A percentile compares a stretch with the other conserved stretches of the same genome.
Evolutionary conservation across 106 monocot genomes (phyloP).

Genomic region (Dioscorea zingiberensis): DNA sequence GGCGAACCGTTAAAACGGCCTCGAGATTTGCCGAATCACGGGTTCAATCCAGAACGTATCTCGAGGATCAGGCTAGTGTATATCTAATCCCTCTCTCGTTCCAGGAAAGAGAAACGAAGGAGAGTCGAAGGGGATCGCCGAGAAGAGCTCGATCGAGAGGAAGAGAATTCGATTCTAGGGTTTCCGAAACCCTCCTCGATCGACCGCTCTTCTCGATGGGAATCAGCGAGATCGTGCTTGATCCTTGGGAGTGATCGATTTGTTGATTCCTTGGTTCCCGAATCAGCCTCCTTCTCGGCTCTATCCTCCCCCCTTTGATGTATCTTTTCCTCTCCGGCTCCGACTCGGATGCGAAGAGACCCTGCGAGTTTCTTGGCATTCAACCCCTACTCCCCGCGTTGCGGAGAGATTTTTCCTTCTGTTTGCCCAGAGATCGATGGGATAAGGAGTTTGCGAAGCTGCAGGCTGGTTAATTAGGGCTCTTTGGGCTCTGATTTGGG

Average conservation of each 20-base stretch:
- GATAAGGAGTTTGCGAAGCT: slow-evolving; percentile 54
- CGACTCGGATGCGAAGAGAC: slow-evolving; percentile 29
- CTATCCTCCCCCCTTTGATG: slow-evolving; percentile 17
- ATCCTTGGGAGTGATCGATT: slow-evolving; percentile 2
- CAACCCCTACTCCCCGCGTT: neutral
- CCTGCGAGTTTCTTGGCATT: slow-evolving; percentile 14
- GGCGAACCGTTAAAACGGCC: too few species aligned
- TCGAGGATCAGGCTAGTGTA: too few species aligned
- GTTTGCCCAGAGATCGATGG: slow-evolving; percentile 40
- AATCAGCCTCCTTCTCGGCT: neutral
- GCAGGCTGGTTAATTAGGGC: slow-evolving; percentile 19
- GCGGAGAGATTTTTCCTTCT: slow-evolving; percentile 12
- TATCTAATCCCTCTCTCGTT: neutral
- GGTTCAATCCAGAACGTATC: too few species aligned
- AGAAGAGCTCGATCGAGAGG: neutral
- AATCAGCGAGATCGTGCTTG: slow-evolving; percentile 4
- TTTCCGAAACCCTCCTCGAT: neutral
- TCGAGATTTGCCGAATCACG: too few species aligned
- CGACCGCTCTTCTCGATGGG: neutral
- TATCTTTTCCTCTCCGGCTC: slow-evolving; percentile 19
- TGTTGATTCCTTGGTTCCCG: neutral
- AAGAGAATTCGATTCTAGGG: neutral
- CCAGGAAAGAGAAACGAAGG: neutral
- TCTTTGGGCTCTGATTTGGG: slow-evolving; percentile 1
- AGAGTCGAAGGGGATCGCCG: neutral